Conservation (phyloP, 768 basidiomycete genomes). For the Boletus tylopilopsis region DNA sequence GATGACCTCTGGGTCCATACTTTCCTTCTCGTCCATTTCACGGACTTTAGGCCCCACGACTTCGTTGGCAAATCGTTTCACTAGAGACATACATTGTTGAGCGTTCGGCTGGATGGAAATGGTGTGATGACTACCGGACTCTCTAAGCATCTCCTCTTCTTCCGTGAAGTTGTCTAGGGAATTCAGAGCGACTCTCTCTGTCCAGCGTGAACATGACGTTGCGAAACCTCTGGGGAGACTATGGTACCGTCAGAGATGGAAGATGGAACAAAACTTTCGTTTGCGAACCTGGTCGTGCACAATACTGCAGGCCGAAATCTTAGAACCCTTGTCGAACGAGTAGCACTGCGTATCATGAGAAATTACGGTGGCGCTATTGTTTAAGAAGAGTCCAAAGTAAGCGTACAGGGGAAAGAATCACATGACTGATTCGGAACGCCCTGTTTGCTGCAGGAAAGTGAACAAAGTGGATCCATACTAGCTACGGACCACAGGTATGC, state of each 20-base stretch:
- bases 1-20: constrained; percentile 87
- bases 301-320: background rate
- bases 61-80: constrained; percentile 84
- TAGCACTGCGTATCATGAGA: constrained; percentile 25
- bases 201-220: constrained; percentile 21
- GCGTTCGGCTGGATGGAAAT: background rate
- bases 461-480: too few relatives aligned
- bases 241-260: background rate
- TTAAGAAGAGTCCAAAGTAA: too few relatives aligned
- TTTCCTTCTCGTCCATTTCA: constrained; percentile 98
- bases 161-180: constrained; percentile 87
- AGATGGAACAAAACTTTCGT: background rate
- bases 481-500: too few relatives aligned
- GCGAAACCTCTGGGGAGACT: constrained; percentile 21
- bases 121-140: constrained; percentile 59
- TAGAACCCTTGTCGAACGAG: constrained; percentile 12
- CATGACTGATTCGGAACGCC: too few relatives aligned
- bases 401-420: too few relatives aligned
- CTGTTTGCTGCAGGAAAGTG: too few relatives aligned
- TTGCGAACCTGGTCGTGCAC: constrained; percentile 17
- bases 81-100: constrained; percentile 39
- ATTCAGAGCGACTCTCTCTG: constrained; percentile 35
- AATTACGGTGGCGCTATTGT: too few relatives aligned
- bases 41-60: constrained; percentile 87
- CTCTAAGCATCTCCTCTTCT: constrained; percentile 91